A percentile compares a stretch with the other conserved stretches of the same genome.
phyloP scores from a whole-genome alignment of 2,329 filamentous ascomycete genomes.

The Coniochaeta ligniaria region DNA sequence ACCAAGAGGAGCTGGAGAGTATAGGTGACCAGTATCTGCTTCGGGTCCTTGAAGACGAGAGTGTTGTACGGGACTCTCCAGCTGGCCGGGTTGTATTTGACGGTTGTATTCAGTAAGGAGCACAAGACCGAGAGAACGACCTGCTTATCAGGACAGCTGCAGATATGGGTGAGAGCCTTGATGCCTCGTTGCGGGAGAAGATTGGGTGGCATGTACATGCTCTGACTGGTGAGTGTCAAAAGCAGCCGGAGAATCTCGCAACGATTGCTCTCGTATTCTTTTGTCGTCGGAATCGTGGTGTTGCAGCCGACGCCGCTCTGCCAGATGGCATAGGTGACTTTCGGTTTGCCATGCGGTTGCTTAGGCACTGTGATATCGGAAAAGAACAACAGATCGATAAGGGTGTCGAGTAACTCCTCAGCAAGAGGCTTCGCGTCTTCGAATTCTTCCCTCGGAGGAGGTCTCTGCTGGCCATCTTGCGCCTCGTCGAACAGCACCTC shows the following conservation, averaged over 20 bases:
- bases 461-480: constrained; percentile 43
- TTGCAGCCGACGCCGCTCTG: constrained; percentile 97
- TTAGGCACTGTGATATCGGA: constrained; percentile 79
- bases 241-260: constrained; percentile 84
- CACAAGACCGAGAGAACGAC: constrained; percentile 84
- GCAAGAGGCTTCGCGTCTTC: constrained; percentile 82
- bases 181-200: constrained; percentile 76
- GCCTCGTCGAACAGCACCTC: constrained; percentile 83
- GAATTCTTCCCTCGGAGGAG: constrained; percentile 49
- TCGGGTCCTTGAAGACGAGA: constrained; percentile 83
- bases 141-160: constrained; percentile 83
- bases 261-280: constrained; percentile 87
- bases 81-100: constrained; percentile 91
- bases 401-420: constrained; percentile 85
- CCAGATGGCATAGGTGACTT: constrained; percentile 93
- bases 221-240: constrained; percentile 78
- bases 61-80: constrained; percentile 95
- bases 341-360: constrained; percentile 62
- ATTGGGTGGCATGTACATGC: constrained; percentile 84
- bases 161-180: constrained; percentile 79
- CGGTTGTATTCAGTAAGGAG: constrained; percentile 88
- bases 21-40: constrained; percentile 85
- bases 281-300: constrained; percentile 77
- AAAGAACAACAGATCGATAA: constrained; percentile 87
- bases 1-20: constrained; percentile 86